Conservation (phyloP, 2,329 filamentous ascomycete species). For the Raffaelea arxii region DNA sequence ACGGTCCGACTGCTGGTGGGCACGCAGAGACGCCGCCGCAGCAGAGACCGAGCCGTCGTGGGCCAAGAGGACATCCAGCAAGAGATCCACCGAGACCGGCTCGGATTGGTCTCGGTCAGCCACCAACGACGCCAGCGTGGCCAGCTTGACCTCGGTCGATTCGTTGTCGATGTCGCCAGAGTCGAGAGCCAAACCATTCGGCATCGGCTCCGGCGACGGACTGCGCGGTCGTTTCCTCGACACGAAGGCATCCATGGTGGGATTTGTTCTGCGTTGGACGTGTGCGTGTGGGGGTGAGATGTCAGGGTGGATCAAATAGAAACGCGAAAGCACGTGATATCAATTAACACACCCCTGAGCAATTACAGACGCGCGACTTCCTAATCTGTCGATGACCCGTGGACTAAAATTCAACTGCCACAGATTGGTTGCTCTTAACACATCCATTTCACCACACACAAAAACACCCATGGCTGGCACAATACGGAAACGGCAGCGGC, state of each 20-base stretch:
- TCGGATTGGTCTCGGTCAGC: conserved; percentile 47
- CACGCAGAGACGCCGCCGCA: conserved; percentile 47
- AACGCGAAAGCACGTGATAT: conserved; percentile 14
- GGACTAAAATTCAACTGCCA: no score
- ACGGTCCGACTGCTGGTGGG: conserved; percentile 18
- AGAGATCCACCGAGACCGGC: no score
- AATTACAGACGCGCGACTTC: no score
- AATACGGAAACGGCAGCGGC: conserved; percentile 6
- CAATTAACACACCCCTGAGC: no score
- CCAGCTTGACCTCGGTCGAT: conserved; percentile 82
- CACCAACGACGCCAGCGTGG: conserved; percentile 69
- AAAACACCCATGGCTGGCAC: conserved; percentile 8
- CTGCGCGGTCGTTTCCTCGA: no score
- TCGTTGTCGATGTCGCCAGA: conserved; percentile 44
- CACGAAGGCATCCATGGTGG: conserved; percentile 48
- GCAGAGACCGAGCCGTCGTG: conserved; percentile 66
- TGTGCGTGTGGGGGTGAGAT: neutral
- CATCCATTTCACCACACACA: neutral
- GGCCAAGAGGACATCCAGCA: conserved; percentile 71
- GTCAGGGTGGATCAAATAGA: neutral
- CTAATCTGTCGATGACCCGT: no score
- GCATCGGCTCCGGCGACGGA: neutral
- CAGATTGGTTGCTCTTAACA: neutral
- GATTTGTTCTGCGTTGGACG: neutral
- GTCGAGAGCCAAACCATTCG: neutral